phyloP scores from a whole-genome alignment of 768 basidiomycete species.

The Gyrodon lividus region DNA sequence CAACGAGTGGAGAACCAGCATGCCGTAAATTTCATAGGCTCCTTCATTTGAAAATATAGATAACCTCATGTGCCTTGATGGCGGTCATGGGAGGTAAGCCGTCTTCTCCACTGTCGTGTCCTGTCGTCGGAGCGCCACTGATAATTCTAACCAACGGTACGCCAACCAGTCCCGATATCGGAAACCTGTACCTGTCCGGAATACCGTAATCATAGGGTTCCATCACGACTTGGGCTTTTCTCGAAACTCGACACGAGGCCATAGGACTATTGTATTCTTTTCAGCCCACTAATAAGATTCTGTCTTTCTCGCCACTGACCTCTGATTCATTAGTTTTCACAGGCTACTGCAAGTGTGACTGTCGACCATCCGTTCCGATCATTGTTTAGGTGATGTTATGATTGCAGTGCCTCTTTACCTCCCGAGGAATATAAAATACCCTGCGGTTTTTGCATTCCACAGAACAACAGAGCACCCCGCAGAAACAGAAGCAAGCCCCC shows the following conservation, averaged over 20 bases:
- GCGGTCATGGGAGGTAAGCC: conserved; percentile 18
- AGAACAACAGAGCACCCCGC: not conserved
- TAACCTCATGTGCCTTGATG: conserved; percentile 3
- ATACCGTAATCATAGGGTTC: not conserved
- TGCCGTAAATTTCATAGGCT: not conserved
- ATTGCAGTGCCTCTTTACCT: not conserved
- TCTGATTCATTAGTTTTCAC: not conserved
- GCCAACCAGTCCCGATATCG: conserved; percentile 8
- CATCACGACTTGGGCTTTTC: not conserved
- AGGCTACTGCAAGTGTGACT: not conserved
- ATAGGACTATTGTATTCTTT: not conserved
- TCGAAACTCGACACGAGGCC: not conserved
- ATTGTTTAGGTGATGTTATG: not conserved
- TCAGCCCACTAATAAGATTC: not conserved
- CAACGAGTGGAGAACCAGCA: not conserved
- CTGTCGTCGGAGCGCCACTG: conserved; percentile 25
- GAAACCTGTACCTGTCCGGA: conserved; percentile 15
- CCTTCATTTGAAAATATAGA: not conserved
- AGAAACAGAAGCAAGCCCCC: not conserved
- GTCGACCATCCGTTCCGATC: not conserved
- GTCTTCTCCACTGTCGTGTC: conserved; percentile 33
- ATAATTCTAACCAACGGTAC: conserved; percentile 1
- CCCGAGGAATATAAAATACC: conserved; percentile 2
- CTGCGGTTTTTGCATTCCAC: not conserved
- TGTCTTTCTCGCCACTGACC: not conserved